Base-by-base conservation (phyloP, 805 yeast species). In the Metschnikowia reukaufii region DNA sequence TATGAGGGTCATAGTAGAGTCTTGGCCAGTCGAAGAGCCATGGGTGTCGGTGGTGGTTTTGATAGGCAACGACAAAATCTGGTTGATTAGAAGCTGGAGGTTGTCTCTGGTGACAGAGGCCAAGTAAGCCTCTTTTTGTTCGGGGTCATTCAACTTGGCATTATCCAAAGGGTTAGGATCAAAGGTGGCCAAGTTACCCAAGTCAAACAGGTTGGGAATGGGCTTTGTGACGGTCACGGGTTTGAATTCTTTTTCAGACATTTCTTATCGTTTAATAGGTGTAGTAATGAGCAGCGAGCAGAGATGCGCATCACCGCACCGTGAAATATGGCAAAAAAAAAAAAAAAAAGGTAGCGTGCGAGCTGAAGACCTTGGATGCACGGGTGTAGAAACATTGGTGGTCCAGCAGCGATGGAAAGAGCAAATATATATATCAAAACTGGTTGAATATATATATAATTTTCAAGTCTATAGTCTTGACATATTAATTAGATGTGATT, bases 201-300 rank as follows among this genome's bases (percentile, higher is more conserved):
- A 72, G 65, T 94, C 99, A 63, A 79, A 92, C 3, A 82, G 74
- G 42, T 87, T 94, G 21, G 98, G 97, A 50, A 94, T 88, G 23
- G 86, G 86, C 66, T 91, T 91, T 40, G 88, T 95, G 30, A 94
- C 98, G 4, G 91, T 85, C 30, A 87, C 91, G 12, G 95, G 88
- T 61, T 84, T 83, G 56, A 48, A 71, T 18, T 56, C 45, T 47
- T 68, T 47, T 17, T 52, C 51, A 7, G 61, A 52, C 64, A 60
- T 60, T 9, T 20, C 12, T 35, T 27, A 27, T 35, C 18, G 12
- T 21, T 31, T 34, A 17, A 34, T 10, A 36, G 15, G 42, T 17
- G 27, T 16, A 37, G 33, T 40, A 25, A n/a, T n/a, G 37, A 16
- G 31, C 20, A 25, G 39, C 35, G 40, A 39, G 27, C 37, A 16